Evolutionary conservation across 2,329 filamentous ascomycete species (phyloP).

Genomic region (Leptosphaerulina australis): DNA sequence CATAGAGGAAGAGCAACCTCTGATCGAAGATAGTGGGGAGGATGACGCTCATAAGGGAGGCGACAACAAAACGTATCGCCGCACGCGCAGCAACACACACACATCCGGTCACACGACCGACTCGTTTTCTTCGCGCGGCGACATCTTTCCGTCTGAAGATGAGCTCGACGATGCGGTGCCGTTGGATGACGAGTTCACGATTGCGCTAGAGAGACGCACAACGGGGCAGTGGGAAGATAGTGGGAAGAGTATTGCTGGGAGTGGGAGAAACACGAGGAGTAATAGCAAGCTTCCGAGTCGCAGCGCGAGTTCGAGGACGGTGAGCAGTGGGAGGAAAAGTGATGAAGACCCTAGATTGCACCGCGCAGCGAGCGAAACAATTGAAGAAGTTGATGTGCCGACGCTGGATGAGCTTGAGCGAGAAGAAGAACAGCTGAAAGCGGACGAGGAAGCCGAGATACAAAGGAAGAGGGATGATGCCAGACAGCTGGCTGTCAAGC

Average conservation of each 20-base stretch:
- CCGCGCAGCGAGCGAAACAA: not conserved
- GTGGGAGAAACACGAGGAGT: conserved; percentile 55
- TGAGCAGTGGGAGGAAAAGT: not conserved
- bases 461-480: conserved; percentile 61
- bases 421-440: conserved; percentile 61
- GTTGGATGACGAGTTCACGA: conserved; percentile 88
- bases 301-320: not conserved
- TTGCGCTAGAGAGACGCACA: conserved; percentile 76
- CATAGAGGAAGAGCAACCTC: conserved; percentile 69
- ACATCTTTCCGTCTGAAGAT: conserved; percentile 89
- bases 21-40: conserved; percentile 69
- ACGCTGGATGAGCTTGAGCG: conserved; percentile 62
- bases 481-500: conserved; percentile 59
- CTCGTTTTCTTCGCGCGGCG: conserved; percentile 84
- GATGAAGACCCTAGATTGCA: not conserved
- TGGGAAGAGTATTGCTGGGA: conserved; percentile 64
- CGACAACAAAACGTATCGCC: conserved; percentile 48
- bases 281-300: conserved; percentile 48
- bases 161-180: conserved; percentile 88
- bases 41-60: conserved; percentile 43
- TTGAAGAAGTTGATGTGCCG: conserved; percentile 35
- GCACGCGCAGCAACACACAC: conserved; percentile 77
- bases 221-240: conserved; percentile 67
- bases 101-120: conserved; percentile 82
- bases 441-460: conserved; percentile 63